phyloP scores from a whole-genome alignment of 306 rosid species.

The Gleditsia sinensis region DNA sequence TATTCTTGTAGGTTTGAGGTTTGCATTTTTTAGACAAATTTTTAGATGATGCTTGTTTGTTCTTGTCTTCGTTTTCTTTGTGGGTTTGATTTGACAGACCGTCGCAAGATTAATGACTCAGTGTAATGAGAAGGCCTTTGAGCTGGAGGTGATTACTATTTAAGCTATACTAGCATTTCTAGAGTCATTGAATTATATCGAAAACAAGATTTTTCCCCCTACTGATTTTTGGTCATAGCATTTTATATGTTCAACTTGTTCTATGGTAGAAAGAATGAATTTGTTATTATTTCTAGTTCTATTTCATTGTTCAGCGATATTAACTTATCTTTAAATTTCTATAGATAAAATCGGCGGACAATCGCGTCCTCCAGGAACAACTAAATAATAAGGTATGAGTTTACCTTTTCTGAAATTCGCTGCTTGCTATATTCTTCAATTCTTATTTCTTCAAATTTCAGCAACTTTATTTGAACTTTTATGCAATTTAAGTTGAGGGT shows the following conservation, averaged over 20 bases:
- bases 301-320: conserved; percentile 7
- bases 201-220: not conserved
- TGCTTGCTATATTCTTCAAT: not conserved
- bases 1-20: conserved; percentile 20
- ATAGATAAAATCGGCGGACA: conserved; percentile 94
- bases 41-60: conserved; percentile 20
- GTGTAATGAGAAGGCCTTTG: conserved; percentile 85
- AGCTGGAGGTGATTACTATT: conserved; percentile 76
- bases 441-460: not conserved
- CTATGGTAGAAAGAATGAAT: conserved; percentile 1
- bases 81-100: conserved; percentile 60
- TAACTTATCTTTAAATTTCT: conserved; percentile 29
- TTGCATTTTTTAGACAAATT: conserved; percentile 3
- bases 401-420: conserved; percentile 16
- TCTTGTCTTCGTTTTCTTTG: conserved; percentile 11
- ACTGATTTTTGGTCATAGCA: not conserved
- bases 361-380: conserved; percentile 95
- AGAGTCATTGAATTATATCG: conserved; percentile 21
- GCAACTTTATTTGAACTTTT: not conserved
- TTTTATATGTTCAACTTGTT: conserved; percentile 8
- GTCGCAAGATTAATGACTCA: conserved; percentile 75
- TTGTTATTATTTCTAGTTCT: conserved; percentile 18
- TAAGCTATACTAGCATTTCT: conserved; percentile 26
- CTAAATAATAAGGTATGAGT: conserved; percentile 71
- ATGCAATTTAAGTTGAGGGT: conserved; percentile 8